Conservation (phyloP, 208 protist genomes). For the Phytomonas serpens region DNA sequence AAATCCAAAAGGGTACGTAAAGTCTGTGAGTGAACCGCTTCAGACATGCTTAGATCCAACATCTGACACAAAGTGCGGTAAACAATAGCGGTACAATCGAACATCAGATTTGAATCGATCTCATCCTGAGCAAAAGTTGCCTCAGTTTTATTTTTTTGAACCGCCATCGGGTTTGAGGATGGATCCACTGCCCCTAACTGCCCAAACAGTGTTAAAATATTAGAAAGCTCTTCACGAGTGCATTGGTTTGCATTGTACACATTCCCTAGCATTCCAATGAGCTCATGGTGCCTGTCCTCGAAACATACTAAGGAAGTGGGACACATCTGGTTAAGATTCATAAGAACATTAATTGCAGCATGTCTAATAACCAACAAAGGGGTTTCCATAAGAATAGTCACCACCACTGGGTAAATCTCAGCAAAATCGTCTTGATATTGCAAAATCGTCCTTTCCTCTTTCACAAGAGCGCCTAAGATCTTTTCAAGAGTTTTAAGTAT, state of each 20-base stretch:
- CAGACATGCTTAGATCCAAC: constrained; percentile 73
- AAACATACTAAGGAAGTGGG: constrained; percentile 30
- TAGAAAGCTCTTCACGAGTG: constrained; percentile 50
- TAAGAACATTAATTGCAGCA: constrained; percentile 69
- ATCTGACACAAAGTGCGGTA: constrained; percentile 85
- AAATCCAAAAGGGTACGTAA: constrained; percentile 83
- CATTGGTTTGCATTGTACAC: constrained; percentile 69
- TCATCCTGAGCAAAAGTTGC: constrained; percentile 68
- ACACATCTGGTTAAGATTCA: constrained; percentile 67
- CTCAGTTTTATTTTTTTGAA: constrained; percentile 55
- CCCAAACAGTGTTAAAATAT: constrained; percentile 80
- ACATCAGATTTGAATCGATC: constrained; percentile 83
- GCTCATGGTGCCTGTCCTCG: constrained; percentile 51
- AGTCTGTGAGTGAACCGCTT: constrained; percentile 74
- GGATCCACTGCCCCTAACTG: constrained; percentile 84
- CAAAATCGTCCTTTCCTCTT: constrained; percentile 56
- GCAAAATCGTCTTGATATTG: constrained; percentile 77
- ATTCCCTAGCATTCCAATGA: constrained; percentile 49
- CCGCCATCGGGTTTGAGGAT: constrained; percentile 34
- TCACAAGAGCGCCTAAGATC: constrained; percentile 46
- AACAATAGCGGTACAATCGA: constrained; percentile 88
- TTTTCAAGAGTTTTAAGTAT: constrained; percentile 68
- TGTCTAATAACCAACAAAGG: constrained; percentile 64
- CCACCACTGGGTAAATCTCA: constrained; percentile 63
- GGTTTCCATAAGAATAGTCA: constrained; percentile 55